A percentile compares a stretch with the other conserved stretches of the same genome.
phyloP scores from a whole-genome alignment of 495 filamentous ascomycete genomes.

The Penicillium odoratum region DNA sequence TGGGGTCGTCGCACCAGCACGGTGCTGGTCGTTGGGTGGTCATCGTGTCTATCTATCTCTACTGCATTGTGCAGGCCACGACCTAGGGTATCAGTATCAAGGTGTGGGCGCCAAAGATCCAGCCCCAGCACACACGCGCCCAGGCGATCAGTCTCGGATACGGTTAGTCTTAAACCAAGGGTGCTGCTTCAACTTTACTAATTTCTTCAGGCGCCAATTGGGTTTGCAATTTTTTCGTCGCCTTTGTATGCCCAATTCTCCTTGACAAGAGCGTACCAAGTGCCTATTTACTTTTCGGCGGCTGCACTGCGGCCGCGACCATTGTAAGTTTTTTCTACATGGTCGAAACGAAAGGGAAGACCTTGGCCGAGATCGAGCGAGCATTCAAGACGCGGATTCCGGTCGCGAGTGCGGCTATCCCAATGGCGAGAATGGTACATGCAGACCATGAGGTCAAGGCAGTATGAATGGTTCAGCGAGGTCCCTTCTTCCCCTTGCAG shows the following conservation, averaged over 20 bases:
- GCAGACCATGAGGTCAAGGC: not conserved
- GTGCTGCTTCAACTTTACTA: too few species aligned
- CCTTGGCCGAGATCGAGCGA: conserved; percentile 58
- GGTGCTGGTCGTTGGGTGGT: conserved; percentile 58
- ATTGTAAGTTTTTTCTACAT: conserved; percentile 54
- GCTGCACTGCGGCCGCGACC: conserved; percentile 47
- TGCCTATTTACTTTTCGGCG: conserved; percentile 63
- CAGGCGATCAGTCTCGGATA: too few species aligned
- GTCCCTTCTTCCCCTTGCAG: too few species aligned
- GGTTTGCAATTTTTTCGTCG: conserved; percentile 61
- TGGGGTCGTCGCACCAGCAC: conserved; percentile 59
- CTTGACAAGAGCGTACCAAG: conserved; percentile 55
- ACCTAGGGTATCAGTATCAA: conserved; percentile 58
- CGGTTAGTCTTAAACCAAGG: too few species aligned
- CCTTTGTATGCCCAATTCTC: conserved; percentile 62
- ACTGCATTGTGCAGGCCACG: conserved; percentile 40
- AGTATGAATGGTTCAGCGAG: too few species aligned
- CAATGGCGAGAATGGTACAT: not conserved
- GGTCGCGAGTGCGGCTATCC: too few species aligned
- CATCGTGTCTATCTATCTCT: conserved; percentile 50
- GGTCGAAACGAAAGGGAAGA: conserved; percentile 60
- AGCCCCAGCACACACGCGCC: conserved; percentile 54
- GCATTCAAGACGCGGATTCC: conserved; percentile 43
- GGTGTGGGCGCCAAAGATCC: conserved; percentile 57
- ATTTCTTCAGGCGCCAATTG: conserved; percentile 57